phyloP scores from a whole-genome alignment of 179 eudicot species.

The Amaranthus tricolor region DNA sequence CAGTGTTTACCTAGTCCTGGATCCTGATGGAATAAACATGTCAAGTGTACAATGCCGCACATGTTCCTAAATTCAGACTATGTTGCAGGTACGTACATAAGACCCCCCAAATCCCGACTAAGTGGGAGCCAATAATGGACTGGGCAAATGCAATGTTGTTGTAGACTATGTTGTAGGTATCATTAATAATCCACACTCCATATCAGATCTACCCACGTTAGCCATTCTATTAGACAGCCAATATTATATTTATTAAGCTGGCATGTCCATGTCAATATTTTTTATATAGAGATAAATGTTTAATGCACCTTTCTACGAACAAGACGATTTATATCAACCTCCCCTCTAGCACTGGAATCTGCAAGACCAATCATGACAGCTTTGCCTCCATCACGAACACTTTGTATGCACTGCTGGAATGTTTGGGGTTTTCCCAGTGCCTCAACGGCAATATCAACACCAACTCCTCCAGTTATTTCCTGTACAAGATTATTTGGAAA shows the following conservation, averaged over 20 bases:
- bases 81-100: too few species aligned
- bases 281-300: slow-evolving; percentile 7
- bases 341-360: slow-evolving; percentile 71
- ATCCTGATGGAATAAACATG: too few species aligned
- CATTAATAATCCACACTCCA: not conserved
- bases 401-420: slow-evolving; percentile 89
- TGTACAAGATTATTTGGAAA: slow-evolving; percentile 24
- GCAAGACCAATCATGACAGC: slow-evolving; percentile 98
- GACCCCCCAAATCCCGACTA: too few species aligned
- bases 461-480: slow-evolving; percentile 94
- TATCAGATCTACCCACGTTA: not conserved
- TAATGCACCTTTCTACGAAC: slow-evolving; percentile 88
- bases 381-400: slow-evolving; percentile 97
- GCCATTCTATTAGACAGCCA: not conserved
- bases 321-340: slow-evolving; percentile 94
- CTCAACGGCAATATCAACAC: slow-evolving; percentile 92
- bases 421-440: slow-evolving; percentile 88
- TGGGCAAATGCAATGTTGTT: too few species aligned
- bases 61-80: too few species aligned
- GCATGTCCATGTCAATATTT: not conserved
- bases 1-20: too few species aligned
- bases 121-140: too few species aligned
- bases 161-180: not conserved
- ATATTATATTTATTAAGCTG: not conserved
- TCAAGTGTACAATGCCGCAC: too few species aligned